Base-by-base conservation (phyloP, 2,329 filamentous ascomycete species). In the Penicillium sp. region DNA sequence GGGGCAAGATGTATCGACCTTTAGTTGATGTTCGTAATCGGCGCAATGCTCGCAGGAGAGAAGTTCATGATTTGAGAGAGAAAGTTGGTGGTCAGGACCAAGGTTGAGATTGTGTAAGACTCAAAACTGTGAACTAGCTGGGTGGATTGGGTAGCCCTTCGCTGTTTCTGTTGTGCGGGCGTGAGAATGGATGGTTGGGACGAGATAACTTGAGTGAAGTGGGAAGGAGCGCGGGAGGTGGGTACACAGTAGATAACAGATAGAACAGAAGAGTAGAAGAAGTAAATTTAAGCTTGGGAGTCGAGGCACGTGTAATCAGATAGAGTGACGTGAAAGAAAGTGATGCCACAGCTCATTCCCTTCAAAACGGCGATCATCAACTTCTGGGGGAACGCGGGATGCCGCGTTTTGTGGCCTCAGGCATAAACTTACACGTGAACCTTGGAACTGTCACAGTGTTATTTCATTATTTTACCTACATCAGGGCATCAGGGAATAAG, bases 361-460 rank as follows among this genome's bases (percentile, higher is more conserved):
- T 52, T 29, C 5, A 21, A 11, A 36, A 25, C 4, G n/a, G 23
- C 13, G 49, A 51, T 46, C 39, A 5, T 34, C 39, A 44, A 25
- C 34, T 21, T 53, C 50, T 47, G 49, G 33, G 44, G 45, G 52
- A 43, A 55, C 46, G 53, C 53, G 46, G 46, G 23, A 43, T 27
- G 25, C 29, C 44, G 44, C 38, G 52, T 41, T 19, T 44, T 11
- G 0, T 16, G 8, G 53, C 53, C 53, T 55, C 53, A 55, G 53
- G 53, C 53, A 51, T 5, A 5, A 31, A 23, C 1, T 1, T 25
- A 23, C 38, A 44, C 43, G 33, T 31, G 52, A 40, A 38, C 10
- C 19, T 7, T 34, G 41, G n/a, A 21, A 41, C 6, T 40, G 16
- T 40, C 11, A 13, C 13, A 25, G 19, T 27, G 19, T 27, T 19